Base-by-base conservation (phyloP, 2,329 filamentous ascomycete species). In the Pseudogymnoascus sp. region DNA sequence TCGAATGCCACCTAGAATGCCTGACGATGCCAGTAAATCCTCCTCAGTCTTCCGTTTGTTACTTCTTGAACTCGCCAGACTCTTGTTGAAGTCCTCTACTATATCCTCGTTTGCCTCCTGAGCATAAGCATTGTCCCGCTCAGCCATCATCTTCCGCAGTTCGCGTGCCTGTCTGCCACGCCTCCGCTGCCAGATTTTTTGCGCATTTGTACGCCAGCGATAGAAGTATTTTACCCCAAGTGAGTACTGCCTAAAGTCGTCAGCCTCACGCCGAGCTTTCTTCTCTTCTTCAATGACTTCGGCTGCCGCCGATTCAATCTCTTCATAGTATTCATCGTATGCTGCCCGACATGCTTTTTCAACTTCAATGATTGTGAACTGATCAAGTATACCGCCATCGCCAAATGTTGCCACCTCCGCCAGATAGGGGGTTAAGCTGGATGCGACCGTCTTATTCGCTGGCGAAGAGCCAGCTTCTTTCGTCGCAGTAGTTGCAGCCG, bases 341-440 rank as follows among this genome's bases (percentile, higher is more conserved):
- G 57, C 57, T 11, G 35, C 35, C 35, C 18, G 33, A 6, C 57
- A 58, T 3, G 57, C 57, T 33, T 61, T 59, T 20, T 67, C 65
- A 14, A 71, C 66, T 8, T 65, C 63, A 28, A 60, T 63, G 6
- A 63, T 61, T 16, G 61, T 69, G 54, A 73, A 73, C 35, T 73
- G 68, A 18, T 73, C 70, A 12, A 73, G 30, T n/a, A 73, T 60
- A 9, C 71, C 71, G 33, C 67, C 66, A 18, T 68, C 63, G 2
- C 70, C 71, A 6, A 68, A 54, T 14, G 30, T 35, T 33, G 47
- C 47, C 9, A 54, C 8, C 16, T 54, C 47, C 16, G 47, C 47
- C 28, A 54, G 14, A 54, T 33, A 54, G 14, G 47, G 28, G 11
- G 28, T 54, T 14, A 54, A 33, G 28, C 7, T 33, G 16, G 47